Evolutionary conservation across 2,329 filamentous ascomycete genomes (phyloP).

Genomic region (Eutypa lata): DNA sequence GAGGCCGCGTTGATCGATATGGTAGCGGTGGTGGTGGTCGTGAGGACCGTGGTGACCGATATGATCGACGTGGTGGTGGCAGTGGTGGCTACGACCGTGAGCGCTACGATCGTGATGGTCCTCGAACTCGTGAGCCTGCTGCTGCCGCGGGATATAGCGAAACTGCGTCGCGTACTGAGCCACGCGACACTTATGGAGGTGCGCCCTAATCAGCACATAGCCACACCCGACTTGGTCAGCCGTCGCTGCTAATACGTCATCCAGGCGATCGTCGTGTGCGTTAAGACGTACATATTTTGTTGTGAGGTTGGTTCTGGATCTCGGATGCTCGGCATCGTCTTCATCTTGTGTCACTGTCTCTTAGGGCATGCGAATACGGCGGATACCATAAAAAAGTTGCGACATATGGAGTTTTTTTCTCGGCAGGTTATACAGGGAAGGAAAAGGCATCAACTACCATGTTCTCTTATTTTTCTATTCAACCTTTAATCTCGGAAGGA

Average conservation of each 20-base stretch:
- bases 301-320: slow-evolving; percentile 15
- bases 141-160: slow-evolving; percentile 39
- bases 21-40: slow-evolving; percentile 14
- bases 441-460: slow-evolving; percentile 29
- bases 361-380: slow-evolving; percentile 26
- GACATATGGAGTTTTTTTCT: slow-evolving; percentile 27
- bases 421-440: slow-evolving; percentile 32
- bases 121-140: slow-evolving; percentile 38
- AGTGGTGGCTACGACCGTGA: slow-evolving; percentile 26
- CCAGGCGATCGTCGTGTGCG: slow-evolving; percentile 19
- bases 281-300: slow-evolving; percentile 12
- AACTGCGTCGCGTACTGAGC: slow-evolving; percentile 38
- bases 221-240: slow-evolving; percentile 15
- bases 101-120: slow-evolving; percentile 42
- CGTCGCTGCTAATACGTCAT: slow-evolving; percentile 21
- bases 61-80: slow-evolving; percentile 21
- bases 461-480: slow-evolving; percentile 19
- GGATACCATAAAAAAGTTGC: slow-evolving; percentile 28
- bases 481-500: slow-evolving; percentile 19
- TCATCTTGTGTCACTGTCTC: slow-evolving; percentile 20
- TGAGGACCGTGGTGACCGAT: slow-evolving; percentile 5
- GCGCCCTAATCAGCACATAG: slow-evolving; percentile 22
- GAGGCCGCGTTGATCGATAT: slow-evolving; percentile 25
- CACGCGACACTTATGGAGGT: slow-evolving; percentile 41
- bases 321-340: slow-evolving; percentile 15